Conservation (phyloP, 257 asterid species). For the Salvia hispanica region DNA sequence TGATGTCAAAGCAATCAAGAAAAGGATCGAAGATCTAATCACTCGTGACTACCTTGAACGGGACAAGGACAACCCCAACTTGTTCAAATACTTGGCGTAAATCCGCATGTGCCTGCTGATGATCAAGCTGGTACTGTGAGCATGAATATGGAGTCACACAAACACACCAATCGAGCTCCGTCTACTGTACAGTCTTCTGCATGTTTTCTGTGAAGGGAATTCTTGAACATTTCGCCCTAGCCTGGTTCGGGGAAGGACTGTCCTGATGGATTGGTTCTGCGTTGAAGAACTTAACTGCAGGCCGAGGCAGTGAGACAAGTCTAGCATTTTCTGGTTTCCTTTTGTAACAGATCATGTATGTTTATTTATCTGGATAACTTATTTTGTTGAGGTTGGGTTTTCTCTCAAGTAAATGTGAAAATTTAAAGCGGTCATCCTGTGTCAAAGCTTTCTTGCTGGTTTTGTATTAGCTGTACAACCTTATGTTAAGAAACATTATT, state of each 20-base stretch:
- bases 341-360: neutral
- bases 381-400: constrained; percentile 1
- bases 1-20: constrained; percentile 90
- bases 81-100: constrained; percentile 64
- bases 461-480: constrained; percentile 12
- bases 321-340: constrained; percentile 21
- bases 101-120: constrained; percentile 14
- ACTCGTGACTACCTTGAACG: constrained; percentile 72
- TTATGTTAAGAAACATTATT: constrained; percentile 11
- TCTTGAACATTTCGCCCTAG: constrained; percentile 39
- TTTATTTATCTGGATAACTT: constrained; percentile 13
- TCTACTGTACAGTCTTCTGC: constrained; percentile 32
- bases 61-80: constrained; percentile 61
- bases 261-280: constrained; percentile 17
- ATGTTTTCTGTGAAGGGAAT: constrained; percentile 25
- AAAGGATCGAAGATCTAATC: constrained; percentile 68
- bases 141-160: constrained; percentile 7
- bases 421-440: constrained; percentile 13
- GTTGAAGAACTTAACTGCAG: neutral
- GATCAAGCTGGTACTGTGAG: neutral
- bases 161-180: constrained; percentile 10
- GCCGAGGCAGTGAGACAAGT: constrained; percentile 26
- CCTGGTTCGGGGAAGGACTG: constrained; percentile 5
- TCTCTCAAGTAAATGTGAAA: constrained; percentile 28
- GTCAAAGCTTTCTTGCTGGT: constrained; percentile 21